Evolutionary conservation across 805 yeast genomes (phyloP), one percentile per base, ranked within the genome.

Genomic region (Candida hungchunana): DNA sequence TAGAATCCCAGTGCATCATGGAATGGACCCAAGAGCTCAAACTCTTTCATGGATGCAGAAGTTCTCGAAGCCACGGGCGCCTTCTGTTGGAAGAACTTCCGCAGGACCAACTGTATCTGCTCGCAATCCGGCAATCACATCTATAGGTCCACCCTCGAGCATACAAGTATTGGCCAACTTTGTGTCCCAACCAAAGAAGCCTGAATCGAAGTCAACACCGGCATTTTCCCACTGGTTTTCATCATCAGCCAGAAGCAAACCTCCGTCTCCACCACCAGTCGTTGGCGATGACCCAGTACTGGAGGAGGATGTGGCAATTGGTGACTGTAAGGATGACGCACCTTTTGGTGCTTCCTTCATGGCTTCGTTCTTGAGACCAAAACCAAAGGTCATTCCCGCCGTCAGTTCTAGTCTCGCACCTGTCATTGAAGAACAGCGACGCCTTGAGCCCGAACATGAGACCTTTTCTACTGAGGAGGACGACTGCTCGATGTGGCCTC

Each of bases 31-130:
- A n/a, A 46, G 41, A 25, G 22, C 48, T 8, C 55, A 51, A 25
- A 52, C 56, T 3, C 40, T 52, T 33, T 36, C 19, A 15, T 53
- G 58, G 58, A 51, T 53, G 52, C 48, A 37, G 17, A 40, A 43
- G 36, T 47, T 53, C 33, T 29, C 52, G 18, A 32, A 34, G 10
- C 36, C 36, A 4, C 31, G 26, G 16, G 7, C 19, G 10, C 26
- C 30, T 16, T 29, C 34, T 14, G 16, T 32, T 7, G 34, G 31
- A 8, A 32, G 34, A 10, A 34, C 42, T 3, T 24, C 38, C 4
- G 32, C 38, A 9, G 32, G 40, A 8, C 33, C 42, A 3, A 42
- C 43, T 3, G 31, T 39, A 2, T 25, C 39, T 2, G 37, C 39
- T 12, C 36, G 23, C 27, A 38, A 34, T 19, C 24, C 18, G 23